A percentile compares a stretch with the other conserved stretches of the same genome.
Evolutionary conservation across 495 filamentous ascomycete genomes (phyloP).

Genomic region (Corynascus novoguineensis): DNA sequence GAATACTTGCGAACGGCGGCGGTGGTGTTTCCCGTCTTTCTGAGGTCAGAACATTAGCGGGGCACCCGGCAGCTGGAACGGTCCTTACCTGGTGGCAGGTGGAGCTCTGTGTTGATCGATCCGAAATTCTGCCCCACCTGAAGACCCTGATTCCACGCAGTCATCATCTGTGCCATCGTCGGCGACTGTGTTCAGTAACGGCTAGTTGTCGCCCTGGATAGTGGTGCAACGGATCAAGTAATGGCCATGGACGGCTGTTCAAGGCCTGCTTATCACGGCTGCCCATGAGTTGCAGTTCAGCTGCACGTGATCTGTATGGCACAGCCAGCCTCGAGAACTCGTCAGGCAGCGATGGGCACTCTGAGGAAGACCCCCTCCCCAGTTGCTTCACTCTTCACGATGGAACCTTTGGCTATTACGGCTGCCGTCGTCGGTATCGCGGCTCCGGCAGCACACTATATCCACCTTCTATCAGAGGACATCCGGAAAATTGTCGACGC

Average conservation of each 20-base stretch:
- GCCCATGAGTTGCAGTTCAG: not conserved
- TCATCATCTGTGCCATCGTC: slow-evolving; percentile 10
- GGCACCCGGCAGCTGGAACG: not conserved
- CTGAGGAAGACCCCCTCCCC: no score
- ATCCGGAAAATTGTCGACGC: slow-evolving; percentile 38
- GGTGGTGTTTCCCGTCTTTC: slow-evolving; percentile 25
- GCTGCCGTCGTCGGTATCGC: slow-evolving; percentile 36
- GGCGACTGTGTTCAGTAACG: not conserved
- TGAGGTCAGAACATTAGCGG: slow-evolving; percentile 26
- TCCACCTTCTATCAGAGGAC: slow-evolving; percentile 34
- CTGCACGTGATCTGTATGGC: not conserved
- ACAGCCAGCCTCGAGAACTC: not conserved
- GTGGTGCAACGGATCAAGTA: not conserved
- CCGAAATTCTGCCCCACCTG: slow-evolving; percentile 22
- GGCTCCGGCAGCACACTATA: slow-evolving; percentile 22
- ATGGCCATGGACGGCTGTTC: not conserved
- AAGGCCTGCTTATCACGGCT: not conserved
- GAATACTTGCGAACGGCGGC: slow-evolving; percentile 19
- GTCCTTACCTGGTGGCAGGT: slow-evolving; percentile 31
- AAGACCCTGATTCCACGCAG: slow-evolving; percentile 24
- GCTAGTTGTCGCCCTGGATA: not conserved
- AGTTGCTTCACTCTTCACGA: slow-evolving; percentile 12
- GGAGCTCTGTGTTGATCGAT: slow-evolving; percentile 26
- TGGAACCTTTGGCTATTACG: slow-evolving; percentile 36
- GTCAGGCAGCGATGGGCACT: slow-evolving; percentile 1